These are phyloP conservation scores for Rubus idaeus DNA, from an alignment of 306 rosid genomes.

Conservation along the genomic window DNA sequence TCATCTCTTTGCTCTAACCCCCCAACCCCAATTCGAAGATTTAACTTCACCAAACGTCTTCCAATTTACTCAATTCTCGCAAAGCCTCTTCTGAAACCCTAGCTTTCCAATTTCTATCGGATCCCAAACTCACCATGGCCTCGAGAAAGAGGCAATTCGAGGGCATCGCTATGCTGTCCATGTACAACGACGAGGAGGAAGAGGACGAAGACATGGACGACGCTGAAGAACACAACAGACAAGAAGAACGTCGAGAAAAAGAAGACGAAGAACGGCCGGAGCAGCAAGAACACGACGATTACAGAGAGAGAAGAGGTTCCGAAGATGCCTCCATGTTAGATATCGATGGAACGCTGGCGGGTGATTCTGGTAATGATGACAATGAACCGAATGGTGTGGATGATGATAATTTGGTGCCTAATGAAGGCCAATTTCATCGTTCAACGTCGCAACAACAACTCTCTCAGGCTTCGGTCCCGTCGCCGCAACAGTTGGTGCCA, in stretches of 20 bases:
- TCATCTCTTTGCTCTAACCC: too few relatives aligned
- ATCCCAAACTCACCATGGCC: conserved; percentile 49
- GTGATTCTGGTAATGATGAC: conserved; percentile 19
- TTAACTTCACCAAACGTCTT: neutral
- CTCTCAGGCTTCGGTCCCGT: conserved; percentile 10
- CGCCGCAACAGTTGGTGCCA: conserved; percentile 38
- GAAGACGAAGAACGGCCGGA: neutral
- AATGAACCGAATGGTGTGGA: conserved; percentile 13
- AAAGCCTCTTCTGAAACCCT: neutral
- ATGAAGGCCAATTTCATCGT: conserved; percentile 38
- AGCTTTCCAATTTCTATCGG: neutral
- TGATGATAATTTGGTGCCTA: conserved; percentile 34
- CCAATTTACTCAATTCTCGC: neutral
- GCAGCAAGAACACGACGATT: neutral
- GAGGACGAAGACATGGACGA: conserved; percentile 58
- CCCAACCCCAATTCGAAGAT: neutral
- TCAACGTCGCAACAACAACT: conserved; percentile 36
- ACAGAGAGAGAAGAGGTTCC: too few relatives aligned
- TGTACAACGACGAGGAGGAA: conserved; percentile 69
- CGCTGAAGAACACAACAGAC: conserved; percentile 32
- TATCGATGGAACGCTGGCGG: neutral
- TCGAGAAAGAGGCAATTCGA: conserved; percentile 70
- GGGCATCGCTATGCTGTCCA: conserved; percentile 74
- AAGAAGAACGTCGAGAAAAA: conserved; percentile 10
- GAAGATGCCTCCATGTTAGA: neutral